Base-by-base conservation (phyloP, 345 rosid genomes). In the Pugionium cornutum region DNA sequence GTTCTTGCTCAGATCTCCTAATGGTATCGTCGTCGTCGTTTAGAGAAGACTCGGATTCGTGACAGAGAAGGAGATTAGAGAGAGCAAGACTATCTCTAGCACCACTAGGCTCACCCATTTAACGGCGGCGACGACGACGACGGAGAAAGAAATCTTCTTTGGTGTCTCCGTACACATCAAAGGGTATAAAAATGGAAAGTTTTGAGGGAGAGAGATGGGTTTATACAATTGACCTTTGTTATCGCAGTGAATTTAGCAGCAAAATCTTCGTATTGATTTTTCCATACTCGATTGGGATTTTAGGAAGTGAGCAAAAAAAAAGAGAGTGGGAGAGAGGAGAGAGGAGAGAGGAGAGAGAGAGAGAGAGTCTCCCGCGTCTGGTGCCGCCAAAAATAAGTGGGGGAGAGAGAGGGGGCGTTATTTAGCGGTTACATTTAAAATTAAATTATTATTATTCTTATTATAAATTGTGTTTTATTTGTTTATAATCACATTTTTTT, bases 321-420 rank as follows among this genome's bases (percentile, higher is more conserved):
- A 52, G 26, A 58, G 40, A 34, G 5, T 34, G 5, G 6, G 40
- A 6, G 6, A 36, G 40, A 36, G 6, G 40, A 36, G 50, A 10
- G 35, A 50, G 34, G 58, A 41, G 53, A 9, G 58, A 9, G n/a
- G 5, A 5, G 44, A 36, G 59, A 63, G 44, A 36, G 59, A 63
- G 48, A 57, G 72, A 62, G 52, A 62, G 81, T 49, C 64, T 68
- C 41, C 90, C 85, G 90, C 77, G 68, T 85, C 82, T 73, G 64
- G 80, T 82, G 90, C 88, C 95, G 97, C 97, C 97, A 89, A 87
- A 73, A 87, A 78, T 79, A 62, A 82, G 84, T 79, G 85, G 80
- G 80, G 53, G 80, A 62, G 76, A 74, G 76, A 67, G 57, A 69
- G 67, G 76, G 41, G 80, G 83, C 79, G 86, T 75, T 75, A 73